Evolutionary conservation across 2,329 filamentous ascomycete species (phyloP).

Genomic region (Whalleya microplaca): DNA sequence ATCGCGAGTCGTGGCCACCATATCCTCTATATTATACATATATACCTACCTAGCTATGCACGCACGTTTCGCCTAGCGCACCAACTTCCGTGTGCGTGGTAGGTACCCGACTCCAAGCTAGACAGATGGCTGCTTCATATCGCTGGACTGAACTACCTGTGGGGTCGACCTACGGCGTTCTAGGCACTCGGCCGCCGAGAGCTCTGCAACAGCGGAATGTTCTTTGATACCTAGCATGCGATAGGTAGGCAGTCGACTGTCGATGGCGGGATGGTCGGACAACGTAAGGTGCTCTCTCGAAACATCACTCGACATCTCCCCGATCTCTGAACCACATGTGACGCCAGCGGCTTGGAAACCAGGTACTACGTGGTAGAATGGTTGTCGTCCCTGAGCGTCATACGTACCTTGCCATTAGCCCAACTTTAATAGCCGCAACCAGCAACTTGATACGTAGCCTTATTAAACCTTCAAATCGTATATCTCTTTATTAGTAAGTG

Average conservation of each 20-base stretch:
- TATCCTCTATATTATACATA: neutral
- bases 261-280: neutral
- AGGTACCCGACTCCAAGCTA: no score
- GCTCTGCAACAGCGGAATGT: neutral
- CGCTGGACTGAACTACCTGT: neutral
- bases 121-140: no score
- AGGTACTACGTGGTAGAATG: no score
- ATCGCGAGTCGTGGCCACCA: neutral
- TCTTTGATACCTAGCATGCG: neutral
- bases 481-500: no score
- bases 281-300: neutral
- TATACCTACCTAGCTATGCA: no score
- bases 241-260: neutral
- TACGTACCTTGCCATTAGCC: no score
- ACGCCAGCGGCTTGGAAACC: no score
- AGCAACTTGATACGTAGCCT: no score
- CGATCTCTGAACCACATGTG: neutral
- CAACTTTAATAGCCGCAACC: no score
- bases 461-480: no score
- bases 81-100: no score
- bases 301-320: neutral
- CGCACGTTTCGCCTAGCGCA: neutral
- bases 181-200: neutral
- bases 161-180: neutral
- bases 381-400: no score